Conservation (phyloP, 441 rosid species). For the Kokia cookei region DNA sequence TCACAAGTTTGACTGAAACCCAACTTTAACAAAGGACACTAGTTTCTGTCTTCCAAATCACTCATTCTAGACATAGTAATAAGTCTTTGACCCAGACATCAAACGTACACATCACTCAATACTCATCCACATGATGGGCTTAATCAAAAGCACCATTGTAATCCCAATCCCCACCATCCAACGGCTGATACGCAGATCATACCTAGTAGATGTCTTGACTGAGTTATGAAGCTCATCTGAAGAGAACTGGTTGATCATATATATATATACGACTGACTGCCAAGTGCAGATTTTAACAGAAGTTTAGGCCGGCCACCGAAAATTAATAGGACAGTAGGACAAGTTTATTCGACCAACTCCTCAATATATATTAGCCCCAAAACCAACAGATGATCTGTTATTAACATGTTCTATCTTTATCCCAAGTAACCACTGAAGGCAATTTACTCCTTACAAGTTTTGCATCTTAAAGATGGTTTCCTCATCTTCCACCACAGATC, state of each 20-base stretch:
- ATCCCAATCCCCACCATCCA: constrained; percentile 14
- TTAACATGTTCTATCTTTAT: constrained; percentile 35
- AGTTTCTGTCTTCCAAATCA: background rate
- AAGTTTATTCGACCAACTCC: constrained; percentile 26
- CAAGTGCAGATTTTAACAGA: constrained; percentile 12
- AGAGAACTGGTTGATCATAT: constrained; percentile 10
- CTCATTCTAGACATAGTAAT: background rate
- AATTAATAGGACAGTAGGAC: constrained; percentile 21
- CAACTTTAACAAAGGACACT: background rate
- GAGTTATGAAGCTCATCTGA: constrained; percentile 11
- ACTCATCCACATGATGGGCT: background rate
- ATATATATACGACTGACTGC: background rate
- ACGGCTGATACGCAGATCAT: constrained; percentile 4
- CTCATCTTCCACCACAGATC: constrained; percentile 28
- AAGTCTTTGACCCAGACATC: constrained; percentile 1
- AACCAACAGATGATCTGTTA: constrained; percentile 26
- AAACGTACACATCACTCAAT: background rate
- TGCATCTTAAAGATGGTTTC: constrained; percentile 24
- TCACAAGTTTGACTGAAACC: background rate
- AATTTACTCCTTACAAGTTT: constrained; percentile 31
- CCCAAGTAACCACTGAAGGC: constrained; percentile 31
- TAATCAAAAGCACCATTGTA: background rate
- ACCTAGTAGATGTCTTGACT: constrained; percentile 6
- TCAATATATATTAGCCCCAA: constrained; percentile 21
- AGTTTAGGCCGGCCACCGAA: constrained; percentile 18